A percentile compares a stretch with the other conserved stretches of the same genome.
Evolutionary conservation across 2,329 filamentous ascomycete genomes (phyloP).

Genomic region (Fusarium cyanostomum): DNA sequence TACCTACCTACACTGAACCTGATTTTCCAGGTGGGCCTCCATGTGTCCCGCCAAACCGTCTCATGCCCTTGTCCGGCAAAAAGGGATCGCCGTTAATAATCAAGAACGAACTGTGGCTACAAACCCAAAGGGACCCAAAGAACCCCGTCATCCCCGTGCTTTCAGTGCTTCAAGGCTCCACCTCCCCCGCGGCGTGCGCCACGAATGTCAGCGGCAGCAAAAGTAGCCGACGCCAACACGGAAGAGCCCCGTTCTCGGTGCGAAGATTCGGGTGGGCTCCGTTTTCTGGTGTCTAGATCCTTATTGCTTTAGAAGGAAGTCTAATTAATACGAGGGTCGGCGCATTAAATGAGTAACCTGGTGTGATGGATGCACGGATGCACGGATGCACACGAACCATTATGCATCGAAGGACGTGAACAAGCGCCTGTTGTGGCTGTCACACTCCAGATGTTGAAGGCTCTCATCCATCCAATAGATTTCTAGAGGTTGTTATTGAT

Average conservation of each 20-base stretch:
- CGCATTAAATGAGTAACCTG: neutral
- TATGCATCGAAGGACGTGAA: neutral
- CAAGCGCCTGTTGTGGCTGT: slow-evolving; percentile 4
- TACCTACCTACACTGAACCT: slow-evolving; percentile 9
- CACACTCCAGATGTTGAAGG: neutral
- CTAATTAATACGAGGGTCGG: neutral
- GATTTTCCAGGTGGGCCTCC: slow-evolving; percentile 3
- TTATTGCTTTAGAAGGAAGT: neutral
- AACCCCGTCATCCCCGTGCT: slow-evolving; percentile 16
- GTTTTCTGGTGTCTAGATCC: slow-evolving; percentile 1
- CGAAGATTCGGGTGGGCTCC: slow-evolving; percentile 9
- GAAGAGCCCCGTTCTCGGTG: slow-evolving; percentile 1
- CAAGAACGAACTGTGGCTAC: too few species aligned
- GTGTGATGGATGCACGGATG: neutral
- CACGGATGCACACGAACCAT: slow-evolving; percentile 3
- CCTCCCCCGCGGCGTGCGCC: slow-evolving; percentile 31
- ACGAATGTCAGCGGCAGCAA: slow-evolving; percentile 31
- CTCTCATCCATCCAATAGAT: neutral
- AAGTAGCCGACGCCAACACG: slow-evolving; percentile 13
- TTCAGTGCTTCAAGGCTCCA: slow-evolving; percentile 27
- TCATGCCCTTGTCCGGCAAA: slow-evolving; percentile 10
- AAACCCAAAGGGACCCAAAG: slow-evolving; percentile 5
- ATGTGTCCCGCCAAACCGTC: slow-evolving; percentile 20
- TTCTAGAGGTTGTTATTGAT: neutral
- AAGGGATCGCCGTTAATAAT: slow-evolving; percentile 21